These are phyloP conservation scores for Capsicum baccatum DNA, from an alignment of 257 asterid genomes.

Conservation along the genomic window DNA sequence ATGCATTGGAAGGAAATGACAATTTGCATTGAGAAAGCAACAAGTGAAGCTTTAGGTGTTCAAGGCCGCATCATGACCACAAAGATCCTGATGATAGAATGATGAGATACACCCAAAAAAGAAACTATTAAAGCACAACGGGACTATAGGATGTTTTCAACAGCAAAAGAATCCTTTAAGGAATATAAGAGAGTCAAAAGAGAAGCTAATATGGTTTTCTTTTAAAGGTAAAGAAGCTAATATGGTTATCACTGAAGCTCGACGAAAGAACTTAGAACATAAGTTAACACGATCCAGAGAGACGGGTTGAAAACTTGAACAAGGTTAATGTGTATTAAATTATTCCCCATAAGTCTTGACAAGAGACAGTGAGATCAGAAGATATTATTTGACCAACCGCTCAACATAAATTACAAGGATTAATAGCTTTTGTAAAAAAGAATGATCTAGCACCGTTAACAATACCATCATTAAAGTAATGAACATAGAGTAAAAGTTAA, in stretches of 20 bases:
- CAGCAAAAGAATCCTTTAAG: conserved; percentile 10
- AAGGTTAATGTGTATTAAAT: background rate
- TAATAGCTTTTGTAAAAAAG: background rate
- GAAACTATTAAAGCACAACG: background rate
- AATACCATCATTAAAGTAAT: background rate
- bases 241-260: background rate
- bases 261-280: background rate
- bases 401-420: conserved; percentile 1
- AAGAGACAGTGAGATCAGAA: background rate
- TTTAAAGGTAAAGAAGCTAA: background rate
- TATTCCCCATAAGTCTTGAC: background rate
- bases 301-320: background rate
- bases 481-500: background rate
- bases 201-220: conserved; percentile 5
- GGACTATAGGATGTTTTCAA: background rate
- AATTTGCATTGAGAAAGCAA: conserved; percentile 4
- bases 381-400: background rate
- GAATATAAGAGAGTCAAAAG: conserved; percentile 10
- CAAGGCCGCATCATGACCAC: conserved; percentile 1
- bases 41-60: conserved; percentile 18
- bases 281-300: background rate
- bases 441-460: background rate
- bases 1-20: conserved; percentile 8
- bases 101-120: background rate
- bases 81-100: background rate